Percentiles rank a stretch among this genome's conserved stretches.
Evolutionary conservation across 2,329 filamentous ascomycete genomes (phyloP).

Genomic region (Colletotrichum orchidophilum): DNA sequence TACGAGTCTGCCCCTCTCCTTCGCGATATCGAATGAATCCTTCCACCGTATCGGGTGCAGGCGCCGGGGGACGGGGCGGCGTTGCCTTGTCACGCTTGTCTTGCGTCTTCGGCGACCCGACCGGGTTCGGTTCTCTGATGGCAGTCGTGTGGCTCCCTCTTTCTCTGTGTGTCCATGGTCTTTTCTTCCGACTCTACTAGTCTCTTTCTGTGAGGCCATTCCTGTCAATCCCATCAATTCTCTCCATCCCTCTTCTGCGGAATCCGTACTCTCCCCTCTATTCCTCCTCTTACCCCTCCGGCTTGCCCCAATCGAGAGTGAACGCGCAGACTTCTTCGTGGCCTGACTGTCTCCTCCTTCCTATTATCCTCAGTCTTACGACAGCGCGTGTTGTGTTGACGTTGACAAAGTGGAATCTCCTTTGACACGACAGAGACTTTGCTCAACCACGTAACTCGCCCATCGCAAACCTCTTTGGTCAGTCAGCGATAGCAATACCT

Average conservation of each 20-base stretch:
- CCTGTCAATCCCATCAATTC: background rate
- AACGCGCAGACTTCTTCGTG: conserved; percentile 18
- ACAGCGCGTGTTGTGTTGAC: background rate
- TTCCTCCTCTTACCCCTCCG: background rate
- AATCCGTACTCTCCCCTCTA: background rate
- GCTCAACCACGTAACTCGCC: background rate
- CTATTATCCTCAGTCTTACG: conserved; percentile 8
- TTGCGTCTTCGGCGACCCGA: conserved; percentile 16
- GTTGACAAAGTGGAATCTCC: background rate
- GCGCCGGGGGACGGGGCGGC: background rate
- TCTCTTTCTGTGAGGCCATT: background rate
- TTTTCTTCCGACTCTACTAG: background rate
- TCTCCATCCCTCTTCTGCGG: background rate
- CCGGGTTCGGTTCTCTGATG: background rate
- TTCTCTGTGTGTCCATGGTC: background rate
- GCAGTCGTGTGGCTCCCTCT: background rate
- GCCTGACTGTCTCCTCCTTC: background rate
- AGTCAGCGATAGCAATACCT: conserved; percentile 1
- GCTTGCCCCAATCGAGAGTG: background rate
- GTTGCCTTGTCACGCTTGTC: background rate
- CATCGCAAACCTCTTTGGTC: background rate
- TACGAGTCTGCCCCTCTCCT: conserved; percentile 22
- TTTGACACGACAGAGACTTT: background rate
- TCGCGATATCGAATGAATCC: conserved; percentile 19
- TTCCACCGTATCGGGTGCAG: conserved; percentile 24